Evolutionary conservation across 2,329 filamentous ascomycete species (phyloP).

Genomic region (Didymella pinodella): DNA sequence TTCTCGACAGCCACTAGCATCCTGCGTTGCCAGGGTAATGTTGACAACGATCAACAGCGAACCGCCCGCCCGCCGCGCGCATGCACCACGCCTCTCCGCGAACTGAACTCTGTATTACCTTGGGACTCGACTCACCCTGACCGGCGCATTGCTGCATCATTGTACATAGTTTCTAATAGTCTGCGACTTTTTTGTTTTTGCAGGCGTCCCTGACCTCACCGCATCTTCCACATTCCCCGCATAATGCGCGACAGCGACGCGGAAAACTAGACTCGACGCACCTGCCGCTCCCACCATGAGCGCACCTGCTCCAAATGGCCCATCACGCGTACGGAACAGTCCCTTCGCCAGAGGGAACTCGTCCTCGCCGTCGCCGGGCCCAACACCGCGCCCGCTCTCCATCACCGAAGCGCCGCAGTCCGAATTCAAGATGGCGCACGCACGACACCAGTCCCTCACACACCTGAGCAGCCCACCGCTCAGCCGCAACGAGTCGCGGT

Average conservation of each 20-base stretch:
- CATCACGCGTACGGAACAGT: conserved; percentile 71
- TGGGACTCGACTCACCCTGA: conserved; percentile 20
- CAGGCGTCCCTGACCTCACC: conserved; percentile 16
- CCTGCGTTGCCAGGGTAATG: conserved; percentile 28
- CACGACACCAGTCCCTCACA: conserved; percentile 71
- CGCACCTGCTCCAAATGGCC: conserved; percentile 66
- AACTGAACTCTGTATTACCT: conserved; percentile 23
- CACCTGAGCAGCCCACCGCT: conserved; percentile 55
- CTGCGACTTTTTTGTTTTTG: conserved; percentile 22
- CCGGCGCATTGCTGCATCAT: conserved; percentile 28
- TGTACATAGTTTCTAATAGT: conserved; percentile 39
- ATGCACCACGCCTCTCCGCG: conserved; percentile 23
- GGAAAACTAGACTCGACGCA: conserved; percentile 33
- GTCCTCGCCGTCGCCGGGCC: conserved; percentile 68
- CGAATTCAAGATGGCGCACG: conserved; percentile 62
- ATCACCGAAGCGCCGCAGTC: conserved; percentile 42
- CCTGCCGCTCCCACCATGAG: conserved; percentile 56
- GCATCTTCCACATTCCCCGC: conserved; percentile 34
- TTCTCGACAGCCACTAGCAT: not conserved
- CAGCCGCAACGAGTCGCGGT: conserved; percentile 48
- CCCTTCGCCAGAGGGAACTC: conserved; percentile 73
- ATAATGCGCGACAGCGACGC: conserved; percentile 33
- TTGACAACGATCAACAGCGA: conserved; percentile 28
- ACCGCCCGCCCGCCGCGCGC: conserved; percentile 17
- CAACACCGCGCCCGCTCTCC: conserved; percentile 76